phyloP scores from a whole-genome alignment of 495 filamentous ascomycete species.

The Lasiosphaeria miniovina region DNA sequence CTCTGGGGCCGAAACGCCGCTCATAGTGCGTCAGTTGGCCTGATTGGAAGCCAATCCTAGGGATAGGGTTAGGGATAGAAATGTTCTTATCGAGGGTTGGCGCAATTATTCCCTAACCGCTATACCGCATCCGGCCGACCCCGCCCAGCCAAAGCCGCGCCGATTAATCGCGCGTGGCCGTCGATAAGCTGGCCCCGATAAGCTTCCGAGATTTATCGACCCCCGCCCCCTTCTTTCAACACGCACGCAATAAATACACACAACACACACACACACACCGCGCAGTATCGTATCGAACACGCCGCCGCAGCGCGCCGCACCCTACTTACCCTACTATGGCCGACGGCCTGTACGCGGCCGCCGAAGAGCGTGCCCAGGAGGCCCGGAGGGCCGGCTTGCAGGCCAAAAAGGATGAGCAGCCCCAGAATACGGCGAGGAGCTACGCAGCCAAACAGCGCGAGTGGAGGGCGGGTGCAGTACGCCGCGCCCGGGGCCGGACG shows the following conservation, averaged over 20 bases:
- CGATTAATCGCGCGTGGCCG: too few species aligned
- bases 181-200: neutral
- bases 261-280: too few species aligned
- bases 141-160: too few species aligned
- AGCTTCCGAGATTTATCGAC: neutral
- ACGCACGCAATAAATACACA: too few species aligned
- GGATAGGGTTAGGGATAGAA: neutral
- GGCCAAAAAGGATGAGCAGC: slow-evolving; percentile 1
- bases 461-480: slow-evolving; percentile 2
- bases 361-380: neutral
- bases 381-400: slow-evolving; percentile 1
- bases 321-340: neutral
- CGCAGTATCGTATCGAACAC: too few species aligned
- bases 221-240: too few species aligned
- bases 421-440: neutral
- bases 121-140: neutral
- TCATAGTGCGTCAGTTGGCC: neutral
- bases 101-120: neutral
- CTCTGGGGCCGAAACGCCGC: neutral
- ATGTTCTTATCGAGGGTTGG: neutral
- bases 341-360: neutral
- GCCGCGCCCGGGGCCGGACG: slow-evolving; percentile 1
- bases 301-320: neutral
- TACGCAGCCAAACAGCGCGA: neutral
- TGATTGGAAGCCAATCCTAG: neutral